Base-by-base conservation (phyloP, 2,329 filamentous ascomycete species). In the Tolypocladium endophyticum region DNA sequence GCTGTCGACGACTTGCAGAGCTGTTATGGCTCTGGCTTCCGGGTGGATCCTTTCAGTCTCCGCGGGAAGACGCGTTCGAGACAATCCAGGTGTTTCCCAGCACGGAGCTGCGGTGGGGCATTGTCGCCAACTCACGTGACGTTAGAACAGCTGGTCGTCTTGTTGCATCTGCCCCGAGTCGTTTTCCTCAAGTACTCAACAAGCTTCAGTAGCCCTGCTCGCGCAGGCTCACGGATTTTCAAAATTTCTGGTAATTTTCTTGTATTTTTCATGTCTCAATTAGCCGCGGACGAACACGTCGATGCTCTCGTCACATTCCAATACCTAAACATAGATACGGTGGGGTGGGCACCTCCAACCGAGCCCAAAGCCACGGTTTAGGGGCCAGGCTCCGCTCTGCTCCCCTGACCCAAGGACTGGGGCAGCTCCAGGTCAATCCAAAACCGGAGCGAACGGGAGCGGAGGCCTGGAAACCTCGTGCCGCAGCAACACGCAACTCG, bases 381-480 rank as follows among this genome's bases (percentile, higher is more conserved):
- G 28, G 35, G 55, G 55, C 25, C 25, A 18, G 43, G 33, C 28
- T 30, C 59, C 56, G 50, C 53, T 36, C 30, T 33, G n/a, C 39
- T 57, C 59, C 59, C 59, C 59, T 60, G 58, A 55, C 59, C 38
- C 50, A 55, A 55, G 45, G 28, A 55, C 36, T 30, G 39, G 39
- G 20, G 39, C 28, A n/a, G n/a, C 39, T 16, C 38, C 38, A 33
- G n/a, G 11, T 23, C 25, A 25, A 33, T 16, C 55, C 38, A 41
- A 43, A 35, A 30, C 55, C 45, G 8, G 45, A 11, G 25, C 45
- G 45, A 50, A 53, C 50, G 50, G 30, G 4, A 33, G 23, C 25
- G 30, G 50, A 20, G 50, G 47, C 5, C 23, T n/a, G 28, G 47
- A n/a, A 53, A 35, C 50, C 7, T n/a, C 18, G 50, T 53, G 50